Percentiles rank a stretch among this genome's conserved stretches.
Conservation (phyloP, 305 asterid genomes). For the Solanum hybrid region DNA sequence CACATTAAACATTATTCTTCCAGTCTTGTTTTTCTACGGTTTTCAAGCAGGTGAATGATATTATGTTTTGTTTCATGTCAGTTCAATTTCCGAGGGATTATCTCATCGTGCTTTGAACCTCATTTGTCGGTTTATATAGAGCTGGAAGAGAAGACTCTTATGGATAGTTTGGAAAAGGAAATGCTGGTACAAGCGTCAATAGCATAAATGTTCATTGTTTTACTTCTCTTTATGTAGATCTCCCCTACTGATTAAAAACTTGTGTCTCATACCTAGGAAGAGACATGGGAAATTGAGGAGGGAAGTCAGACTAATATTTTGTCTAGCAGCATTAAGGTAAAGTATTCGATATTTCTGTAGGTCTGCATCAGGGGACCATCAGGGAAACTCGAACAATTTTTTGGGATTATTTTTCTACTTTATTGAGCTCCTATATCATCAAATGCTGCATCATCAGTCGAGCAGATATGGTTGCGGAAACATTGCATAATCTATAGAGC, state of each 20-base stretch:
- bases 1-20: background rate
- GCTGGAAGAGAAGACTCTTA: constrained; percentile 92
- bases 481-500: background rate
- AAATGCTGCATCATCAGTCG: background rate
- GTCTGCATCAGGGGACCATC: background rate
- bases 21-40: constrained; percentile 12
- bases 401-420: background rate
- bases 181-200: constrained; percentile 46
- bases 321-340: constrained; percentile 97
- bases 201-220: constrained; percentile 6
- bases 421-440: background rate
- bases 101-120: constrained; percentile 97
- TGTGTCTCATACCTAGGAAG: constrained; percentile 57
- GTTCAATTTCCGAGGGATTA: constrained; percentile 95
- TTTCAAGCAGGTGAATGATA: constrained; percentile 12
- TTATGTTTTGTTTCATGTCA: constrained; percentile 34
- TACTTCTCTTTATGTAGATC: background rate
- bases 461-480: background rate
- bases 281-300: constrained; percentile 94
- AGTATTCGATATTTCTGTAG: background rate
- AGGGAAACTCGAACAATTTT: background rate
- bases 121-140: constrained; percentile 84
- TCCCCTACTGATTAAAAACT: constrained; percentile 12
- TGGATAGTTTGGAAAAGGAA: constrained; percentile 95
- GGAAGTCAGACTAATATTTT: constrained; percentile 89